Percentiles rank a stretch among this genome's conserved stretches.
Conservation (phyloP, 192 early-diverging fungal genomes). For the Backusella psychrophila region DNA sequence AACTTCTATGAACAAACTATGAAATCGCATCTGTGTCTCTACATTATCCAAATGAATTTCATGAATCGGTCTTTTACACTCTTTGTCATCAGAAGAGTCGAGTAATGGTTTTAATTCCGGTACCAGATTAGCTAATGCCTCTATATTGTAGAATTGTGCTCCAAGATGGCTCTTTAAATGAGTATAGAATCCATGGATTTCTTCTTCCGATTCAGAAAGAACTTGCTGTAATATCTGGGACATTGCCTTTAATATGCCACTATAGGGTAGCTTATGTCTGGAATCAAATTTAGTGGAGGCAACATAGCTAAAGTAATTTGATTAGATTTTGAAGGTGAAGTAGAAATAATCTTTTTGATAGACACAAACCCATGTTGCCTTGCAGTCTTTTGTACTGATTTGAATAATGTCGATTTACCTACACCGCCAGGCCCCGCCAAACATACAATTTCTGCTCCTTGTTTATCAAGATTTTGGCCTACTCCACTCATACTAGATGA, state of each 20-base stretch:
- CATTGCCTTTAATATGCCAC: conserved; percentile 25
- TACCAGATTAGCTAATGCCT: conserved; percentile 18
- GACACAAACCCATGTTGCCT: conserved; percentile 21
- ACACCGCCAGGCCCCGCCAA: conserved; percentile 28
- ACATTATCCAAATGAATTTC: conserved; percentile 14
- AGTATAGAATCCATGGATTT: conserved; percentile 19
- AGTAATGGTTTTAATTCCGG: conserved; percentile 27
- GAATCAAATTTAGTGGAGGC: conserved; percentile 32
- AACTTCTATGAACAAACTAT: conserved; percentile 29
- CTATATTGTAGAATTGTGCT: conserved; percentile 15
- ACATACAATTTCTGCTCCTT: conserved; percentile 13
- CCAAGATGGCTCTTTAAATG: conserved; percentile 15
- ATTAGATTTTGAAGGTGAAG: neutral
- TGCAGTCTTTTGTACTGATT: conserved; percentile 27
- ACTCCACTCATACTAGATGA: conserved; percentile 10
- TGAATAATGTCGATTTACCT: conserved; percentile 28
- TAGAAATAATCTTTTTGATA: neutral
- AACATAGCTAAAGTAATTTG: conserved; percentile 13
- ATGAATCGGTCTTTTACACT: neutral
- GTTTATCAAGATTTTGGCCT: neutral
- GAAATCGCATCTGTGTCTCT: conserved; percentile 20
- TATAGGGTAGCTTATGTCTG: conserved; percentile 27
- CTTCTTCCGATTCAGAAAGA: conserved; percentile 29
- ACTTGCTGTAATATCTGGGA: conserved; percentile 35
- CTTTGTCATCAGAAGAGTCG: neutral